phyloP scores from a whole-genome alignment of 306 rosid species.

The Luffa aegyptiaca region DNA sequence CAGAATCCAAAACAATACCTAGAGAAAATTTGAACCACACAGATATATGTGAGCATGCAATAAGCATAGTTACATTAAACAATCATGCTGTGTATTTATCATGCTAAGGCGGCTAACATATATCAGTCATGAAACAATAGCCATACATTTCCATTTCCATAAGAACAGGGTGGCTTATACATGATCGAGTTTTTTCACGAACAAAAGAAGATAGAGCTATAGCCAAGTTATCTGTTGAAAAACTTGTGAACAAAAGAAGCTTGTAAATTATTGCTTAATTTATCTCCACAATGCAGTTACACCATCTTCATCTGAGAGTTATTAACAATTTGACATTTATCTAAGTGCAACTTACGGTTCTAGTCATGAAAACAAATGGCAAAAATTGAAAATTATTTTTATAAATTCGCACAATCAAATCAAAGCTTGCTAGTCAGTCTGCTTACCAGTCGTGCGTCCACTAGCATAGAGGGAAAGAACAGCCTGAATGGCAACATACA shows the following conservation, averaged over 20 bases:
- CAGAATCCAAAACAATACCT: conserved; percentile 85
- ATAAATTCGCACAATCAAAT: background rate
- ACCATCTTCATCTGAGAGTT: background rate
- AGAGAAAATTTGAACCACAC: conserved; percentile 5
- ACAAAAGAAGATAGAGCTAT: background rate
- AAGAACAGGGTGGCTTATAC: background rate
- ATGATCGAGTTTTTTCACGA: background rate
- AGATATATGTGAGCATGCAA: background rate
- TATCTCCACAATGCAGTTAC: background rate
- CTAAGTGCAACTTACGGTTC: background rate
- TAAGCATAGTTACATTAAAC: background rate
- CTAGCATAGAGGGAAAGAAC: conserved; percentile 82
- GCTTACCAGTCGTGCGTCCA: conserved; percentile 90
- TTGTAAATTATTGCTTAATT: background rate
- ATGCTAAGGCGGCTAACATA: background rate
- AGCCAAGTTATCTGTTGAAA: background rate
- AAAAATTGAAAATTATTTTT: background rate
- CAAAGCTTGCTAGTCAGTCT: background rate
- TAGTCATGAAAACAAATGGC: background rate
- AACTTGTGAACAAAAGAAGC: background rate
- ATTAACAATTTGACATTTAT: background rate
- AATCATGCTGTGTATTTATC: background rate
- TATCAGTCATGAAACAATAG: background rate
- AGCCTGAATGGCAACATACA: conserved; percentile 90
- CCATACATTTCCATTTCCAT: background rate